phyloP scores from a whole-genome alignment of 78 protist genomes.

The Guillardia theta region DNA sequence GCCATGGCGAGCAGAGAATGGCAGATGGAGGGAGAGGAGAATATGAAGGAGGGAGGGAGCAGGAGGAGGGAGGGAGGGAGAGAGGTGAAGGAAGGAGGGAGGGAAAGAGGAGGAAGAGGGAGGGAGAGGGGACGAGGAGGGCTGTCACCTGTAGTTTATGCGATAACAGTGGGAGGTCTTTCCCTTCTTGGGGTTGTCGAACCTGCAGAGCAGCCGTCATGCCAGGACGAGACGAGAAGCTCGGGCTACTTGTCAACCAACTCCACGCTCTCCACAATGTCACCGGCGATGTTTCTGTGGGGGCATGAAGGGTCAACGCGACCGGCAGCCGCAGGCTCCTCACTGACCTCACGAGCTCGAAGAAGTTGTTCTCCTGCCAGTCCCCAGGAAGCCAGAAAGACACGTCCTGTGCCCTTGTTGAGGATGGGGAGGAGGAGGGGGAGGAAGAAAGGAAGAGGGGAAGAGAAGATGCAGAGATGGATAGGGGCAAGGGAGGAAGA shows the following conservation, averaged over 20 bases:
- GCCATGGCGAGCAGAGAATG: not conserved
- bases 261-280: no score
- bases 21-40: not conserved
- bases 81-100: not conserved
- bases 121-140: not conserved
- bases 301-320: no score
- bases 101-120: not conserved
- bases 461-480: no score
- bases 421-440: not conserved
- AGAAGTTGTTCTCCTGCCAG: not conserved
- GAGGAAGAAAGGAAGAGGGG: no score
- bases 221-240: no score
- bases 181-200: constrained; percentile 68
- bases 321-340: no score
- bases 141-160: not conserved
- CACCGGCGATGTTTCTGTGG: no score
- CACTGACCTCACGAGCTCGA: constrained; percentile 58
- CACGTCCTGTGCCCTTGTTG: constrained; percentile 47
- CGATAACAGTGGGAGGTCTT: constrained; percentile 64
- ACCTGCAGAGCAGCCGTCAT: not conserved
- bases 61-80: not conserved
- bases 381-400: constrained; percentile 73
- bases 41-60: not conserved
- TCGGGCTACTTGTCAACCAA: no score
- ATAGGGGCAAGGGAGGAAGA: no score